These are phyloP conservation scores for Sporothrix luriei DNA, from an alignment of 2,329 filamentous ascomycete genomes.

Conservation along the genomic window DNA sequence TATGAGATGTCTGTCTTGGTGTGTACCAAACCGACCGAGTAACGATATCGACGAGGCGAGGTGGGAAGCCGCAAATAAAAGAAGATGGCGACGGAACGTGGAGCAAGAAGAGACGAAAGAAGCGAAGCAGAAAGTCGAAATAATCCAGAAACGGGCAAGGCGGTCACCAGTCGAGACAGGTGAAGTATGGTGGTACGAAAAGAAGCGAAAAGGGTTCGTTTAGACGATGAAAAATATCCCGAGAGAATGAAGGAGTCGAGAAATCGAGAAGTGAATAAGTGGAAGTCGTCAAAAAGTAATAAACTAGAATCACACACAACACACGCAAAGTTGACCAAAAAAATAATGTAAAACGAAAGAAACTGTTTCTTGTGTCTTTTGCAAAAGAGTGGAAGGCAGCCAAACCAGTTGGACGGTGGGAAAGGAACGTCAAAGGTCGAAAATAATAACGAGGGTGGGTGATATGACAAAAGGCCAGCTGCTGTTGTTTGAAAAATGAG, in stretches of 20 bases:
- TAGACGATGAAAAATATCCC: constrained; percentile 29
- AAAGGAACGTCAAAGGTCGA: constrained; percentile 40
- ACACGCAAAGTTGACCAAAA: not conserved
- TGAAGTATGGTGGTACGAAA: constrained; percentile 20
- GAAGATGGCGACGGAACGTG: not conserved
- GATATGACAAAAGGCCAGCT: constrained; percentile 47
- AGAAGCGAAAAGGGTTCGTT: constrained; percentile 23
- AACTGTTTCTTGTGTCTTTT: constrained; percentile 34
- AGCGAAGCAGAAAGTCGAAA: not conserved
- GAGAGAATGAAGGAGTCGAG: not conserved
- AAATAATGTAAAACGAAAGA: not conserved
- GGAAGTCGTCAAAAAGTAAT: not conserved
- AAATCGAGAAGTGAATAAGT: not conserved
- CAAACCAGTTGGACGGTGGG: constrained; percentile 56
- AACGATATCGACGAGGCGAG: not conserved
- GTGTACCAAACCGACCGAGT: not conserved
- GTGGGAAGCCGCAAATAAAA: not conserved
- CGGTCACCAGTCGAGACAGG: not conserved
- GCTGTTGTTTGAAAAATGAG: constrained; percentile 38
- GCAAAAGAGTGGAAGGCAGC: constrained; percentile 59
- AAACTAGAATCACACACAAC: not conserved
- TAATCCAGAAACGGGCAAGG: not conserved
- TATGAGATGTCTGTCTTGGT: constrained; percentile 13
- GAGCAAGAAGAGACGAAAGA: not conserved
- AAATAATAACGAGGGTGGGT: constrained; percentile 42